These are phyloP conservation scores for Canavalia gladiata DNA, from an alignment of 306 rosid species.

Conservation along the genomic window DNA sequence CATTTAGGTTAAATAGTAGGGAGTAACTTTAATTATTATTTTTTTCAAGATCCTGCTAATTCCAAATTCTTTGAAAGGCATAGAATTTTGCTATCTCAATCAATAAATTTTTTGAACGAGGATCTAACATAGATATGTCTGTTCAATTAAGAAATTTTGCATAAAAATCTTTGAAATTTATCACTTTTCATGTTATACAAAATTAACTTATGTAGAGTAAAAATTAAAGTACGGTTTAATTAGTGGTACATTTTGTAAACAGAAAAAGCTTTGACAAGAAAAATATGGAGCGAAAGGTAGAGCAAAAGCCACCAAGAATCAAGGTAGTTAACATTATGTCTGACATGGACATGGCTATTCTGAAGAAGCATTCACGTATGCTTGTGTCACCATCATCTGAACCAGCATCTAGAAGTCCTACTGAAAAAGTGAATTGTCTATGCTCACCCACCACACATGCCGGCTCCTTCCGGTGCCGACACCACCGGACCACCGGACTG, in stretches of 20 bases:
- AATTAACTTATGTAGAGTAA: too few species aligned
- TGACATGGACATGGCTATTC: conserved; percentile 47
- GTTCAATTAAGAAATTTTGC: too few species aligned
- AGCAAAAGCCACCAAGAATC: conserved; percentile 48
- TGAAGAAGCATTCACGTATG: conserved; percentile 54
- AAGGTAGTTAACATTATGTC: conserved; percentile 39
- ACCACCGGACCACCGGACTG: conserved; percentile 56
- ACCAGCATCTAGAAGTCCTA: background rate
- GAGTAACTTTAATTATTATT: background rate
- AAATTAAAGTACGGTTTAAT: background rate
- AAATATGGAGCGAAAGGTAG: conserved; percentile 59
- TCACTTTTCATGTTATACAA: too few species aligned
- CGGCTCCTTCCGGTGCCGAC: conserved; percentile 85
- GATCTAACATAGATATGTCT: background rate
- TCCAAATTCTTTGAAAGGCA: background rate
- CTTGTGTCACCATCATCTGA: conserved; percentile 59
- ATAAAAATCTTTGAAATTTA: too few species aligned
- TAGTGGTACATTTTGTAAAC: background rate
- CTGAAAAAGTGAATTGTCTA: conserved; percentile 61
- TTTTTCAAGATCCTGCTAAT: background rate
- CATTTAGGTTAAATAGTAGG: background rate
- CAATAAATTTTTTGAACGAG: background rate
- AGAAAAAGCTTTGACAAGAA: conserved; percentile 2
- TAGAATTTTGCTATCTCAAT: background rate
- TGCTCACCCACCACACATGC: conserved; percentile 90